Base-by-base conservation (phyloP, 1,284 basidiomycete genomes). In the Chalciporus sp. region DNA sequence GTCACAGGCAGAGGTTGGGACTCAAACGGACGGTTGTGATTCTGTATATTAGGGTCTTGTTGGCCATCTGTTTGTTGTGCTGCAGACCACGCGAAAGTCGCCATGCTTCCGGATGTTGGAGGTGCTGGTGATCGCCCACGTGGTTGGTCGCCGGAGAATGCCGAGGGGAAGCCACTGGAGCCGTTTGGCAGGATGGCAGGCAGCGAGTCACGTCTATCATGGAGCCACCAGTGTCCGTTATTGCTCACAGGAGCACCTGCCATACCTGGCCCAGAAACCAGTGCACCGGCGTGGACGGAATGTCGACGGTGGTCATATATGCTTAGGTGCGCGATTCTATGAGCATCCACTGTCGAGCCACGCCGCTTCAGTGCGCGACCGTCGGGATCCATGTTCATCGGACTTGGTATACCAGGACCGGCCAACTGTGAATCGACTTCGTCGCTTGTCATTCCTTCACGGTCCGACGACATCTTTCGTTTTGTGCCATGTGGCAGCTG, bases 381-480 rank as follows among this genome's bases (percentile, higher is more conserved):
- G 56, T 88, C 84, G 31, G 74, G 60, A 65, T 86, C 85, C 41
- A 81, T 63, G 55, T 74, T 75, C 74, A 80, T 80, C 43, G 71
- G 71, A 56, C 80, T 83, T 17, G 82, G 79, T 45, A 85, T 72
- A 37, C 86, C 87, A 55, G 85, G 83, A n/a, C 88, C 88, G 41
- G 80, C 76, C 52, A 89, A 74, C 56, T 82, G 82, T n/a, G 82
- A 73, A 65, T 88, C 87, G 51, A 79, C 72, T 57, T 88, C 86
- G 60, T 85, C 83, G 48, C 76, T 76, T 35, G 80, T 73, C 28
- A 80, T 73, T 31, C 71, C 69, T 53, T 74, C 73, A 58, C 83
- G 79, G 76, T 90, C 88, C 58, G 76, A 74, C 39, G 89, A 88
- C 76, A 90, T 85, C 74, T 93, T 93, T 61, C 90, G 82, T 71